Percentiles rank a stretch among this genome's conserved stretches.
Conservation (phyloP, 2,329 filamentous ascomycete species). For the Simplicillium sp. region DNA sequence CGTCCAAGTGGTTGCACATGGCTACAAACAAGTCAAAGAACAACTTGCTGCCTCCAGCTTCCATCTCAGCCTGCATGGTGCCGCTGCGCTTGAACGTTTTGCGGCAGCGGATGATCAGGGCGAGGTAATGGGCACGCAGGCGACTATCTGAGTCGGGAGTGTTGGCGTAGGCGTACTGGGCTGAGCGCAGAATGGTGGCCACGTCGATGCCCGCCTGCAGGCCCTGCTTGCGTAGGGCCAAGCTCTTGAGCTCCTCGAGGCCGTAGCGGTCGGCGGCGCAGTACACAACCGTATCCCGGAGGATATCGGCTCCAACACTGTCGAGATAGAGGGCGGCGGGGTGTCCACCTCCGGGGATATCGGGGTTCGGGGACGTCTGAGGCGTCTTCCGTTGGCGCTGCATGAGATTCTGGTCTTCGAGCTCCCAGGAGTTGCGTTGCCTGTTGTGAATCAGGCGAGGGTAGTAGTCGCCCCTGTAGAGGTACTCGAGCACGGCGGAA, state of each 20-base stretch:
- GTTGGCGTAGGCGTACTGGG: constrained; percentile 91
- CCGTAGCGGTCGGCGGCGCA: constrained; percentile 86
- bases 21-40: constrained; percentile 98
- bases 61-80: constrained; percentile 99
- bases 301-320: constrained; percentile 64
- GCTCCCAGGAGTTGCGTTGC: constrained; percentile 78
- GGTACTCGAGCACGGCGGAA: constrained; percentile 87
- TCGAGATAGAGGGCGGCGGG: constrained; percentile 58
- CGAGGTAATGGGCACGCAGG: constrained; percentile 93
- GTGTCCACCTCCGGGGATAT: constrained; percentile 32
- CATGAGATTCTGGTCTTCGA: constrained; percentile 52
- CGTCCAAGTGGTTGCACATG: constrained; percentile 97
- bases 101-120: constrained; percentile 92
- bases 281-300: constrained; percentile 91
- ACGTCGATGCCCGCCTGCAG: constrained; percentile 89
- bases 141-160: constrained; percentile 88
- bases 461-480: constrained; percentile 96
- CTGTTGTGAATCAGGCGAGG: constrained; percentile 82
- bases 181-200: constrained; percentile 81
- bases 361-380: constrained; percentile 41
- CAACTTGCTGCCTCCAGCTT: constrained; percentile 78
- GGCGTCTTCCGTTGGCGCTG: constrained; percentile 31
- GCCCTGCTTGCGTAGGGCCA: constrained; percentile 89
- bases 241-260: constrained; percentile 82
- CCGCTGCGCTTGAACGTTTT: constrained; percentile 97